Evolutionary conservation across 192 early-diverging fungal species (phyloP).

Genomic region (Coemansia sp.): DNA sequence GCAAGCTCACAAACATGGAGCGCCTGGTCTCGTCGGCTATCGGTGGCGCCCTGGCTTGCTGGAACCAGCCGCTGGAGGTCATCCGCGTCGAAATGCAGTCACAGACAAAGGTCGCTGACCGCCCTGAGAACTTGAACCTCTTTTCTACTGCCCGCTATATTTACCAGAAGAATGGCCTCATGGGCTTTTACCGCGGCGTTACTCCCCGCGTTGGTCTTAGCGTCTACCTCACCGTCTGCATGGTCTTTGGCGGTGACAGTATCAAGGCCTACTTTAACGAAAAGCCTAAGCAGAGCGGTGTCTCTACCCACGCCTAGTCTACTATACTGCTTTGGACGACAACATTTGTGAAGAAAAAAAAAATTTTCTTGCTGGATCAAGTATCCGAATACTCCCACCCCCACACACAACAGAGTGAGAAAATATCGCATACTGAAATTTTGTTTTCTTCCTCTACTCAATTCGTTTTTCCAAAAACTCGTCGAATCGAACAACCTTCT

Average conservation of each 20-base stretch:
- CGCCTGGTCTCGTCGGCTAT: slow-evolving; percentile 68
- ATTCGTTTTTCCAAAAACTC: not conserved
- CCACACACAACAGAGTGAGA: no score
- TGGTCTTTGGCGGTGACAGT: slow-evolving; percentile 72
- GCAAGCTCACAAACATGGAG: slow-evolving; percentile 55
- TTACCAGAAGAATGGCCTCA: slow-evolving; percentile 84
- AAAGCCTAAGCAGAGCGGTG: slow-evolving; percentile 19
- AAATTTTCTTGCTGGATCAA: not conserved
- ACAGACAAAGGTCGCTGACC: slow-evolving; percentile 80
- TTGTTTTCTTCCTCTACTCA: slow-evolving; percentile 3
- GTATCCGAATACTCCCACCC: no score
- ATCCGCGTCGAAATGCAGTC: slow-evolving; percentile 99
- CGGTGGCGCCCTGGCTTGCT: slow-evolving; percentile 90
- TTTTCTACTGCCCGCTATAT: slow-evolving; percentile 81
- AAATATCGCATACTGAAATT: no score
- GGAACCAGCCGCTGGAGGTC: slow-evolving; percentile 99
- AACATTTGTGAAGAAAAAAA: slow-evolving; percentile 13
- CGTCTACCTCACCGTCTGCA: slow-evolving; percentile 87
- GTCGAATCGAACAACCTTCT: slow-evolving; percentile 7
- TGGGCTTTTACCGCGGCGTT: slow-evolving; percentile 90
- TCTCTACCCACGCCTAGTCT: slow-evolving; percentile 11
- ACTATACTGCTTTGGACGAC: no score
- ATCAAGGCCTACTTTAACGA: slow-evolving; percentile 56
- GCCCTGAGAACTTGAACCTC: slow-evolving; percentile 93
- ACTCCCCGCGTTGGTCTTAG: slow-evolving; percentile 77